Conservation (phyloP, 73 alveolate species). For the Durusdinium trenchii region DNA sequence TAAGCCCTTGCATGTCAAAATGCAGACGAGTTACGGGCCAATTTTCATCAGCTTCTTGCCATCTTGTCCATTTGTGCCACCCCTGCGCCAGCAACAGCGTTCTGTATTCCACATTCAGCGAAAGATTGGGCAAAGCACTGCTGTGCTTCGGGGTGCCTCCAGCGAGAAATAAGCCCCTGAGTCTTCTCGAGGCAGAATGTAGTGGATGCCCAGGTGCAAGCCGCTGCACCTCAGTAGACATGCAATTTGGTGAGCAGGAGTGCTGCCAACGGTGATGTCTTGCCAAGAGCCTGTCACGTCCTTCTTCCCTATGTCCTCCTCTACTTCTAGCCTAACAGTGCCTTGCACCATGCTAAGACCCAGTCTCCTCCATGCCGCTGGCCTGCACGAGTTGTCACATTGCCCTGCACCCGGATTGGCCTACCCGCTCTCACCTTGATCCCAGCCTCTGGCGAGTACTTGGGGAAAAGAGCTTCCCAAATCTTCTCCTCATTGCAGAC, state of each 20-base stretch:
- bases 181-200: slow-evolving; percentile 8
- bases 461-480: slow-evolving; percentile 62
- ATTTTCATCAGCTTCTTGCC: too few relatives aligned
- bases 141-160: not conserved
- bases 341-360: not conserved
- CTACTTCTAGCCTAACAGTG: not conserved
- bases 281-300: not conserved
- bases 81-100: slow-evolving; percentile 13
- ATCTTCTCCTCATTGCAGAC: slow-evolving; percentile 47
- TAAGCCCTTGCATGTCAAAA: too few relatives aligned
- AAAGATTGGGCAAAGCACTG: not conserved
- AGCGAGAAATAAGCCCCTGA: slow-evolving; percentile 2
- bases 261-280: not conserved
- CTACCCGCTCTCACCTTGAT: not conserved
- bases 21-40: too few relatives aligned
- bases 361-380: not conserved
- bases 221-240: slow-evolving; percentile 5
- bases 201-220: slow-evolving; percentile 26
- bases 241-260: too few relatives aligned
- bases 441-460: not conserved
- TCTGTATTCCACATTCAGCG: too few relatives aligned
- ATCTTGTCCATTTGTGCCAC: slow-evolving; percentile 23
- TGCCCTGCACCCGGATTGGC: not conserved
- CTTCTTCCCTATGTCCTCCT: not conserved
- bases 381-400: not conserved